Evolutionary conservation across 768 basidiomycete genomes (phyloP).

Genomic region (Calocera viscosa): DNA sequence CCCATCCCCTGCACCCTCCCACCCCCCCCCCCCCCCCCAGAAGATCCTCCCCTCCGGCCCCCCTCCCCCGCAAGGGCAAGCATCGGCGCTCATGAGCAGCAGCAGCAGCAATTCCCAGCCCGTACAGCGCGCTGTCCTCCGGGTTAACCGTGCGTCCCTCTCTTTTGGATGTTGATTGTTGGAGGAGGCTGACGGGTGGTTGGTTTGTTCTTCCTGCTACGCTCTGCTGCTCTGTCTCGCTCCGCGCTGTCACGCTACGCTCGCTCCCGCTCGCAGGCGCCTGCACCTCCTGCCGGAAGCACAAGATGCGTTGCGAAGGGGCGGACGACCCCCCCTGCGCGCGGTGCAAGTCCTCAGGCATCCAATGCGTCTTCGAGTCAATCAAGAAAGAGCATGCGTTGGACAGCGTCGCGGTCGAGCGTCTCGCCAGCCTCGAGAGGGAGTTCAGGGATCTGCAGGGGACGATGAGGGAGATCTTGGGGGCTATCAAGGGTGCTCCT

Average conservation of each 20-base stretch:
- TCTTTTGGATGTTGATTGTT: not conserved
- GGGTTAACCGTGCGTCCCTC: not conserved
- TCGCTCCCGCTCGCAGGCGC: not conserved
- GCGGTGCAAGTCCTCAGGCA: conserved; percentile 17
- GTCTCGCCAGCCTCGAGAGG: not conserved
- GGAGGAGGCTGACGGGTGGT: too few relatives aligned
- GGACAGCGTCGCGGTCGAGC: not conserved
- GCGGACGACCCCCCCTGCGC: conserved; percentile 19
- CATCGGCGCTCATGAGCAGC: not conserved
- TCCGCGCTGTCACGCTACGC: not conserved
- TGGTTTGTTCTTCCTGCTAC: not conserved
- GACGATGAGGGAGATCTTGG: not conserved
- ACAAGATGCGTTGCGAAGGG: conserved; percentile 5
- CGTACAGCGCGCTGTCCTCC: not conserved
- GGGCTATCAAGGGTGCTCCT: not conserved
- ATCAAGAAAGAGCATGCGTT: conserved; percentile 8
- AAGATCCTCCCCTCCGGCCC: not conserved
- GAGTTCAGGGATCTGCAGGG: conserved; percentile 3
- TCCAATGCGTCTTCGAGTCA: conserved; percentile 14
- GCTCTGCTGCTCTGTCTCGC: not conserved
- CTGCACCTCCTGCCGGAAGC: conserved; percentile 7
- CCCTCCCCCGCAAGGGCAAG: not conserved
- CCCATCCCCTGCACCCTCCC: not conserved
- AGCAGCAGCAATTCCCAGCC: not conserved
- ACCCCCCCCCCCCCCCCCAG: not conserved